phyloP scores from a whole-genome alignment of 208 protist species.

The Leptomonas pyrrhocoris region DNA sequence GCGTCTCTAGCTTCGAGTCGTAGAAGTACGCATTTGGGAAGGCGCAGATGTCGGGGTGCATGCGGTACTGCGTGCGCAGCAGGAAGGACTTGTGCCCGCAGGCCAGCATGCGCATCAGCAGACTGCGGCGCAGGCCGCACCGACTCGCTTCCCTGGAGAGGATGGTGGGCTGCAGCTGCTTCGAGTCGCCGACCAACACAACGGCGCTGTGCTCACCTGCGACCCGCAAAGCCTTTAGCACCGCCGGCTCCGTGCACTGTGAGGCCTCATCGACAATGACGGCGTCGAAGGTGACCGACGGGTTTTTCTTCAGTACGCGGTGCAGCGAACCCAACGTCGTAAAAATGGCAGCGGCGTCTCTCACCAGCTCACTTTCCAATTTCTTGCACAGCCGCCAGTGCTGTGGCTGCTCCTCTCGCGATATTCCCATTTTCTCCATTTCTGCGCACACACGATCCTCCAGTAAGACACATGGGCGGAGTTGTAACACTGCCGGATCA shows the following conservation, averaged over 20 bases:
- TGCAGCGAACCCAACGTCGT: conserved; percentile 85
- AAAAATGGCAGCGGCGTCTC: conserved; percentile 42
- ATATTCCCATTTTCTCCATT: too few relatives aligned
- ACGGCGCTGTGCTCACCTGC: conserved; percentile 33
- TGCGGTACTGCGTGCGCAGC: conserved; percentile 90
- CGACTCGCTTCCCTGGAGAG: conserved; percentile 57
- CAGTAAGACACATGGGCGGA: too few relatives aligned
- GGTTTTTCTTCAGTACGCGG: conserved; percentile 38
- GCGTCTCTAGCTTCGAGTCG: conserved; percentile 54
- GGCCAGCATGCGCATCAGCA: conserved; percentile 79
- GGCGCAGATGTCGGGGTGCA: conserved; percentile 86
- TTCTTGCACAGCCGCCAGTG: conserved; percentile 1
- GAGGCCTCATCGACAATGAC: conserved; percentile 94
- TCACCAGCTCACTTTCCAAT: neutral
- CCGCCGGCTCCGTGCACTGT: conserved; percentile 89
- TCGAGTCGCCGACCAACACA: conserved; percentile 89
- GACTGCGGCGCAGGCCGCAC: conserved; percentile 62
- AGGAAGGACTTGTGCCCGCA: conserved; percentile 60
- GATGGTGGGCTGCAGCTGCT: conserved; percentile 92
- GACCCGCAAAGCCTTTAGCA: conserved; percentile 71
- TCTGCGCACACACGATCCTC: conserved; percentile 34
- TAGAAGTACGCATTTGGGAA: conserved; percentile 91
- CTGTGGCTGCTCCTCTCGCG: too few relatives aligned
- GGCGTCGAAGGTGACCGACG: conserved; percentile 65
- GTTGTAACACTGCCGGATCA: too few relatives aligned